These are phyloP conservation scores for Lophiostoma macrostomum DNA, from an alignment of 495 filamentous ascomycete genomes.

Conservation along the genomic window DNA sequence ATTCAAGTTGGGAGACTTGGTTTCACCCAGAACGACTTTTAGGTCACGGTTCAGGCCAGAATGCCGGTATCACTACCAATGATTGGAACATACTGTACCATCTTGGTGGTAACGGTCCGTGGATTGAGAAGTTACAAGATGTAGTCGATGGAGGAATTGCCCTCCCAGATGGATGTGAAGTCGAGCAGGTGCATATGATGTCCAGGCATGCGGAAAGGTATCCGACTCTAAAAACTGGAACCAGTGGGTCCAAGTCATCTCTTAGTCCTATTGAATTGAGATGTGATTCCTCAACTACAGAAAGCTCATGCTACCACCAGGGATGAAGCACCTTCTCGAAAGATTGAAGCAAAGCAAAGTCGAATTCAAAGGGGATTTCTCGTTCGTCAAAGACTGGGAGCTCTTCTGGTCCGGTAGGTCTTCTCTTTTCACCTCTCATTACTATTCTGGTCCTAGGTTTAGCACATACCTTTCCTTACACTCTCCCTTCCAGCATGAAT, in stretches of 20 bases:
- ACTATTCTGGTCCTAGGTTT: neutral
- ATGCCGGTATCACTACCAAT: conserved; percentile 13
- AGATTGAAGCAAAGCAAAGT: conserved; percentile 46
- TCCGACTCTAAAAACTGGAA: conserved; percentile 52
- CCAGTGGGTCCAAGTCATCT: conserved; percentile 43
- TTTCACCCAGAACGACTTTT: conserved; percentile 32
- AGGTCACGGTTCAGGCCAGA: neutral
- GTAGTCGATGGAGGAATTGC: conserved; percentile 44
- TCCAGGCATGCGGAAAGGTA: conserved; percentile 60
- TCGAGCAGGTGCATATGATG: conserved; percentile 62
- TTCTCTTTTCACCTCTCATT: neutral
- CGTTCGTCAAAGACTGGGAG: conserved; percentile 56
- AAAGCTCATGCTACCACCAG: too few relatives aligned
- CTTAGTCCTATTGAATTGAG: too few relatives aligned
- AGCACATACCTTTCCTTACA: neutral
- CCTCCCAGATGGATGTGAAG: conserved; percentile 47
- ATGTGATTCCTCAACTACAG: too few relatives aligned
- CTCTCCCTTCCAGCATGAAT: neutral
- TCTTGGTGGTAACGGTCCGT: conserved; percentile 59
- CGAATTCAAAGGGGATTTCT: conserved; percentile 49
- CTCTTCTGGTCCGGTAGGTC: conserved; percentile 49
- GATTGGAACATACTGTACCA: conserved; percentile 57
- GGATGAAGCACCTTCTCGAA: conserved; percentile 50
- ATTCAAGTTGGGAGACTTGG: conserved; percentile 32
- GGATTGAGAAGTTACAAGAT: conserved; percentile 53